These are phyloP conservation scores for Rossbeevera mucosa DNA, from an alignment of 768 basidiomycete species.

Conservation along the genomic window DNA sequence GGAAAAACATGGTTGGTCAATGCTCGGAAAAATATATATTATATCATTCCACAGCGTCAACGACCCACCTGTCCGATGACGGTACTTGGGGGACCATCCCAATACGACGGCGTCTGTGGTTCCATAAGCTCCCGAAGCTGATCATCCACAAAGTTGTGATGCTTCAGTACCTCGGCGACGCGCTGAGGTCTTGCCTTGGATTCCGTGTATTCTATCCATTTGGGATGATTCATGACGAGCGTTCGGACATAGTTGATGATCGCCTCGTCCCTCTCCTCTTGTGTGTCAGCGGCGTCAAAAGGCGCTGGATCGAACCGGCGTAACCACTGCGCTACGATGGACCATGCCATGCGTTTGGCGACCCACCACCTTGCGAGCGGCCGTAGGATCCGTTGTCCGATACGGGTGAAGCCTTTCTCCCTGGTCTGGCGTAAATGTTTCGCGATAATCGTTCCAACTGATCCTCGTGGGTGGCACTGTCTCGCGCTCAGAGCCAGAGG, in stretches of 20 bases:
- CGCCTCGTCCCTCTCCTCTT: slow-evolving; percentile 39
- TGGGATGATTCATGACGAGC: slow-evolving; percentile 40
- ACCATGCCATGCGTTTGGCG: slow-evolving; percentile 6
- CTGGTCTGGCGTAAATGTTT: slow-evolving; percentile 14
- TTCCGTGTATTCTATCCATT: slow-evolving; percentile 45
- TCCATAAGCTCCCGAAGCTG: slow-evolving; percentile 46
- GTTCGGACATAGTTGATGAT: slow-evolving; percentile 43
- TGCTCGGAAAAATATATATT: neutral
- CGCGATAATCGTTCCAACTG: slow-evolving; percentile 26
- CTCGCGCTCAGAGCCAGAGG: slow-evolving; percentile 22
- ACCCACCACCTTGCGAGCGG: slow-evolving; percentile 11
- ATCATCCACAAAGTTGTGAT: slow-evolving; percentile 50
- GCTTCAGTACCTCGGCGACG: slow-evolving; percentile 40
- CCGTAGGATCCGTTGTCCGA: slow-evolving; percentile 18
- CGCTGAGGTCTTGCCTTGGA: slow-evolving; percentile 38
- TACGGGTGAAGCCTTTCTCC: slow-evolving; percentile 10
- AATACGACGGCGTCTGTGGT: slow-evolving; percentile 38
- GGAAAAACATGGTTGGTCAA: no score
- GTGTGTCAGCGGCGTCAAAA: slow-evolving; percentile 31
- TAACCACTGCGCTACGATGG: neutral
- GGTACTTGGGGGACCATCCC: slow-evolving; percentile 30
- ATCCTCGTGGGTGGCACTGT: slow-evolving; percentile 23
- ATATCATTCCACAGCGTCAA: slow-evolving; percentile 4
- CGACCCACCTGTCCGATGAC: slow-evolving; percentile 44
- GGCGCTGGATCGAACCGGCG: slow-evolving; percentile 2